A percentile compares a stretch with the other conserved stretches of the same genome.
Evolutionary conservation across 2,329 filamentous ascomycete species (phyloP).

Genomic region (Xylaria sp.): DNA sequence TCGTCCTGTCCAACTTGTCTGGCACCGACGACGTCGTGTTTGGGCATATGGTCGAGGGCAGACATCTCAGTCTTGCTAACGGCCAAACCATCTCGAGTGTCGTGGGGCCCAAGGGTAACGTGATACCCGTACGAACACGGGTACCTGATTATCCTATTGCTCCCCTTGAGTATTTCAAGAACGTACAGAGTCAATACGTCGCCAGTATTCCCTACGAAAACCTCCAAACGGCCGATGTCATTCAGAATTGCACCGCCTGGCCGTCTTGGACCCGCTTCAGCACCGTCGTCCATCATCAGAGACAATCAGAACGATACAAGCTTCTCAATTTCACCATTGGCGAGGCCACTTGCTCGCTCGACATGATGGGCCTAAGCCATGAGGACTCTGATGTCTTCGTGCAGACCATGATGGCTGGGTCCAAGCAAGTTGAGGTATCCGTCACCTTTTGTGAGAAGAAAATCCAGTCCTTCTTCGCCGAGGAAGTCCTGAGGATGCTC

Average conservation of each 20-base stretch:
- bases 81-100: constrained; percentile 62
- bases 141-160: constrained; percentile 52
- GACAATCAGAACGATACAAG: constrained; percentile 48
- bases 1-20: constrained; percentile 58
- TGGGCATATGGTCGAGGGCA: constrained; percentile 58
- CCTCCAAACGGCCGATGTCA: constrained; percentile 57
- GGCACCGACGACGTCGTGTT: constrained; percentile 60
- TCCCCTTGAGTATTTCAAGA: constrained; percentile 55
- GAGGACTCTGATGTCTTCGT: constrained; percentile 55
- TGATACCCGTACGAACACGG: constrained; percentile 55
- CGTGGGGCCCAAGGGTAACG: constrained; percentile 54
- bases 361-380: constrained; percentile 47
- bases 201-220: constrained; percentile 56
- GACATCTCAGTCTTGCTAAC: constrained; percentile 49
- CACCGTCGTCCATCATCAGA: constrained; percentile 59
- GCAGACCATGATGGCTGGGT: constrained; percentile 46
- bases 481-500: constrained; percentile 53
- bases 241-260: constrained; percentile 61
- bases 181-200: constrained; percentile 56
- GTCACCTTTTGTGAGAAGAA: constrained; percentile 54
- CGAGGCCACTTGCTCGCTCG: constrained; percentile 52
- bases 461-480: constrained; percentile 49
- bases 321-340: constrained; percentile 52
- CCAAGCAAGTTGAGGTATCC: constrained; percentile 48
- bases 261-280: constrained; percentile 60